Evolutionary conservation across 495 filamentous ascomycete genomes (phyloP), one percentile per base, ranked within the genome.

Genomic region (Talaromyces wortmannii): DNA sequence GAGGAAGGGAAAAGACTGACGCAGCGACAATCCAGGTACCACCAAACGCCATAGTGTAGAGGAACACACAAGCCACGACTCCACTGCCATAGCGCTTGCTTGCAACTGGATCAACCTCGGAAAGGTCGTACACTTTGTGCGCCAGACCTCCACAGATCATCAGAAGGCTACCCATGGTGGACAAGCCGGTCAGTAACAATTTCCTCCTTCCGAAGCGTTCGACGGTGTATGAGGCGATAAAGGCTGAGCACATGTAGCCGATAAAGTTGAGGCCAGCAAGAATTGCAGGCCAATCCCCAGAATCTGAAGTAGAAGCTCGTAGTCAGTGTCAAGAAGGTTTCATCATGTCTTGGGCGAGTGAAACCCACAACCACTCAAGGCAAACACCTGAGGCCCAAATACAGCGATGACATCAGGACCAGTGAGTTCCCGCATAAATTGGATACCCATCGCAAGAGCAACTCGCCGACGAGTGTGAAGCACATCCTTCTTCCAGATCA

Each of bases 241-340:
- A 69, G 47, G 75, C 64, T 10, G 69, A 72, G 12, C 68, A 68
- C 50, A 74, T 71, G 50, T 75, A 75, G 8, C 74, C 70, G 43
- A 77, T 66, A 29, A 66, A 72, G 57, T 78, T 76, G n/a, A 75
- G 63, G 15, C 73, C 74, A 10, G 74, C 74, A n/a, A 75, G 63
- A 8, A 78, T 61, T 45, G 74, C 67, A 33, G 67, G 69, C 16
- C 72, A 67, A 40, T 70, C 63, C 18, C 67, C 48, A 30, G 46
- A 48, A 48, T 48, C 46, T 48, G 46, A 31, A 48, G 23, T 48
- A 48, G 46, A 48, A 48, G 46, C 30, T 48, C 46, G 7, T 48
- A 30, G 46, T 48, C 18, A 48, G 46, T 48, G 18, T 48, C 46
- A 48, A 48, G 18, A 30, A 48, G 46, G 15, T 48, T 48, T 30